Evolutionary conservation across 2,329 filamentous ascomycete genomes (phyloP).

Genomic region (Venturiaceae sp.): DNA sequence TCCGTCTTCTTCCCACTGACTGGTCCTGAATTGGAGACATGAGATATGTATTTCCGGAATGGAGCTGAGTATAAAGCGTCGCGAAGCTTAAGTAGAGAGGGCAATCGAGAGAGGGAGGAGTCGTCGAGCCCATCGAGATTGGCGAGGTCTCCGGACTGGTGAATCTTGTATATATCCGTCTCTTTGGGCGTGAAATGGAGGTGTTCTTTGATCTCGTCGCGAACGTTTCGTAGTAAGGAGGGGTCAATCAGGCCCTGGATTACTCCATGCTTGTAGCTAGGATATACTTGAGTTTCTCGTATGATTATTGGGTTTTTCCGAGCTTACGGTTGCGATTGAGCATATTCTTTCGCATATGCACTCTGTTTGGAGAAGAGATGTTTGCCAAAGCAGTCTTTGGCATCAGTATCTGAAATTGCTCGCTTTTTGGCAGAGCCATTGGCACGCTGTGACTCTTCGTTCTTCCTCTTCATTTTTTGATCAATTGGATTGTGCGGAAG

Average conservation of each 20-base stretch:
- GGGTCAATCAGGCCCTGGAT: constrained; percentile 76
- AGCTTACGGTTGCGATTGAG: constrained; percentile 27
- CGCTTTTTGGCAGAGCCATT: constrained; percentile 32
- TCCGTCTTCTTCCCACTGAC: constrained; percentile 92
- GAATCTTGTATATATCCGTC: constrained; percentile 99
- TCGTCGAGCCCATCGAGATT: constrained; percentile 93
- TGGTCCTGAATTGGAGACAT: constrained; percentile 76
- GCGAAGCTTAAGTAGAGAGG: constrained; percentile 82
- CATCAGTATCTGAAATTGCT: constrained; percentile 29
- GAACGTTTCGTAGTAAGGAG: constrained; percentile 72
- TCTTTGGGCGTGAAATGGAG: constrained; percentile 97
- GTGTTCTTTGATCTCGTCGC: constrained; percentile 78
- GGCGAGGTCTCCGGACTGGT: constrained; percentile 94
- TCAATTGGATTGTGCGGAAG: background rate
- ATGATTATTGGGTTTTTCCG: background rate
- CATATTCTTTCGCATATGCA: constrained; percentile 25
- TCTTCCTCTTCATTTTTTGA: constrained; percentile 32
- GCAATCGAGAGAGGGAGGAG: constrained; percentile 72
- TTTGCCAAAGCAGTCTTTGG: constrained; percentile 26
- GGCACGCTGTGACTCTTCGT: constrained; percentile 18
- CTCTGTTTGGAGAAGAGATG: constrained; percentile 27
- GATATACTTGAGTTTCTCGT: background rate
- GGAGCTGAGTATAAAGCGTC: constrained; percentile 86
- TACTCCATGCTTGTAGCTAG: constrained; percentile 81
- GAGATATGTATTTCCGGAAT: constrained; percentile 82